Base-by-base conservation (phyloP, 768 basidiomycete genomes). In the Tylopilus felleus region DNA sequence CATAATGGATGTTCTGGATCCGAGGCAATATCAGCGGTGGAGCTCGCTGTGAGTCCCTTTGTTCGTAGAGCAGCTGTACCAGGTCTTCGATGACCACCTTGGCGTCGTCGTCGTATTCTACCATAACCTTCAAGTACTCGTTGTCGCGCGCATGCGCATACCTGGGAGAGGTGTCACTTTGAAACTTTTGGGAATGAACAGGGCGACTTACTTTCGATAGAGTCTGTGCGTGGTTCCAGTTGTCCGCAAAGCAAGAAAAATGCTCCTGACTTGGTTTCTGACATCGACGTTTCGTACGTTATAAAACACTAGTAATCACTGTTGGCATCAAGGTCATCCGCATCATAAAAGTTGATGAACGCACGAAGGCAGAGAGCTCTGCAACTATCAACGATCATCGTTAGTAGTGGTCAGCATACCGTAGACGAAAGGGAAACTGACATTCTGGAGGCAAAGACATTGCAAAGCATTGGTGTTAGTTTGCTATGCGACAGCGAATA, bases 371-470 rank as follows among this genome's bases (percentile, higher is more conserved):
- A 77, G 8, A 83, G 58, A 9, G 73, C 70, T 55, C 74, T 70
- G 58, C 79, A 82, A 19, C 82, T 83, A 40, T 35, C 21, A 29
- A 49, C 42, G 5, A 14, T 19, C 5, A 7, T 41, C 4, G 17
- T 59, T 19, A 60, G n/a, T n/a, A n/a, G 52, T 46, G 4, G 23
- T 25, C 12, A 13, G 29, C 29, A 40, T 21, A 43, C 17, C 4
- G 14, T 10, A 23, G 54, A 51, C 4, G 28, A 52, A 21, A 41
- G 12, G 12, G 0, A 25, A 12, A 70, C 80, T 56, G 57, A 82
- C 81, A 82, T 66, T 42, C 81, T 73, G n/a, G 74, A 68, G 8
- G 75, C 72, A 55, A 79, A 82, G 0, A 77, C 63, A 23, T 67
- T 64, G 33, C 74, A 70, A 4, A 68, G 49, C 12, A 52, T 55